Percentiles rank a stretch among this genome's conserved stretches.
Evolutionary conservation across 2,329 filamentous ascomycete genomes (phyloP).

Genomic region (Aureobasidium subglaciale): DNA sequence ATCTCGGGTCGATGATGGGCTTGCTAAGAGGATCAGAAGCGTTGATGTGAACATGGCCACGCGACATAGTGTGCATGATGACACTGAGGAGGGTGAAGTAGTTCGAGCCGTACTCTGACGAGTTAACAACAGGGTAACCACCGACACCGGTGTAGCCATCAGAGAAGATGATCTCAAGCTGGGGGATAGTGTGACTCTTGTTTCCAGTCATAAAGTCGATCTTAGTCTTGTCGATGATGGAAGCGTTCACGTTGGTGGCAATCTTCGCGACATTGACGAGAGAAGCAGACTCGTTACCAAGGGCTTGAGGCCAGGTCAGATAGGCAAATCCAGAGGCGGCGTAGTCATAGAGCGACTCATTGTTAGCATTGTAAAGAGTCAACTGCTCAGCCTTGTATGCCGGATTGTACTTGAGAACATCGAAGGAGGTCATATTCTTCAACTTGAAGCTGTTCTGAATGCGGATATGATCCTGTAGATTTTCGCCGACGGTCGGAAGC

Average conservation of each 20-base stretch:
- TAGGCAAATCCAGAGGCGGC: constrained; percentile 19
- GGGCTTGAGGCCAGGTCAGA: constrained; percentile 35
- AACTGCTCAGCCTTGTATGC: constrained; percentile 16
- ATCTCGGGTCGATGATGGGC: constrained; percentile 28
- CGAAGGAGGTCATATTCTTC: constrained; percentile 21
- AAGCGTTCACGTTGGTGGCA: constrained; percentile 24
- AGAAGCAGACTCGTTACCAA: constrained; percentile 27
- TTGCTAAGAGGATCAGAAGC: constrained; percentile 21
- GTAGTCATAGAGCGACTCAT: constrained; percentile 21
- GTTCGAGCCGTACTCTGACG: background rate
- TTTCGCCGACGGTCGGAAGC: constrained; percentile 39
- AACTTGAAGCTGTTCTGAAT: constrained; percentile 26
- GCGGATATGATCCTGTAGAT: constrained; percentile 40
- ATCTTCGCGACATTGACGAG: constrained; percentile 28
- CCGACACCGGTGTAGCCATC: constrained; percentile 21
- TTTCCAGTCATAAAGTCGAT: constrained; percentile 8
- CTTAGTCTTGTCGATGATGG: constrained; percentile 24
- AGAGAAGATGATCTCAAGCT: constrained; percentile 26
- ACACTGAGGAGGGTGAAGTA: constrained; percentile 28
- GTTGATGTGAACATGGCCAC: constrained; percentile 27
- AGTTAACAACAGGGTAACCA: constrained; percentile 25
- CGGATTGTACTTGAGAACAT: constrained; percentile 16
- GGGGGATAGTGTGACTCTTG: constrained; percentile 13
- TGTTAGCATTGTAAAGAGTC: constrained; percentile 17
- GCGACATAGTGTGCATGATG: constrained; percentile 25